Conservation (phyloP, 441 rosid species). For the Brassica balearica region DNA sequence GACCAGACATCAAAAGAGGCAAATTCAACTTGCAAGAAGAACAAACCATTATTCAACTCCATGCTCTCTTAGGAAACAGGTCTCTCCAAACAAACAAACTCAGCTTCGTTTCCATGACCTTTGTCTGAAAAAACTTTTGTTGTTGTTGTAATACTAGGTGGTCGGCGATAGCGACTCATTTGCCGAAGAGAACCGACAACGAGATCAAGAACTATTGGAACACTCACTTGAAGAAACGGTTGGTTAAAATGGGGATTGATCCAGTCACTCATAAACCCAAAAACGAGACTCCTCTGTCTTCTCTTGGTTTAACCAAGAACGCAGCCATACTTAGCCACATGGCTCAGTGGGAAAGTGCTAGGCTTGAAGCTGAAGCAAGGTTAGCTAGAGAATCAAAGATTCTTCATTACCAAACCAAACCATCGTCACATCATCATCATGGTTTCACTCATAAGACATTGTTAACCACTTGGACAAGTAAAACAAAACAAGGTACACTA, state of each 20-base stretch:
- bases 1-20: slow-evolving; percentile 95
- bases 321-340: slow-evolving; percentile 89
- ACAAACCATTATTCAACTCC: slow-evolving; percentile 91
- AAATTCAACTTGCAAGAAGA: slow-evolving; percentile 91
- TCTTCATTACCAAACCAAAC: slow-evolving; percentile 48
- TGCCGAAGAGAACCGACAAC: slow-evolving; percentile 90
- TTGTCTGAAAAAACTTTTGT: not conserved
- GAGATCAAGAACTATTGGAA: slow-evolving; percentile 97
- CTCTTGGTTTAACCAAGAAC: slow-evolving; percentile 71
- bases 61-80: slow-evolving; percentile 92
- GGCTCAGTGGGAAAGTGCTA: slow-evolving; percentile 98
- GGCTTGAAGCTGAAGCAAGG: slow-evolving; percentile 95
- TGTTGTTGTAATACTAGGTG: slow-evolving; percentile 42
- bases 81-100: not conserved
- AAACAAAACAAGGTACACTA: not conserved
- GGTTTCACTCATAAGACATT: slow-evolving; percentile 28
- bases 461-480: slow-evolving; percentile 14
- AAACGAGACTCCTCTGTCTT: slow-evolving; percentile 49
- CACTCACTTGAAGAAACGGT: slow-evolving; percentile 84
- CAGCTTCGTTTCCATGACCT: not conserved
- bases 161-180: slow-evolving; percentile 92
- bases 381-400: slow-evolving; percentile 81
- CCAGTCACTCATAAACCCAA: slow-evolving; percentile 92
- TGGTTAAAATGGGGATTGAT: slow-evolving; percentile 91
- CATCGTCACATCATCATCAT: slow-evolving; percentile 27